Conservation (phyloP, 352 stramenopile species). For the Globisporangium megalacanthum region DNA sequence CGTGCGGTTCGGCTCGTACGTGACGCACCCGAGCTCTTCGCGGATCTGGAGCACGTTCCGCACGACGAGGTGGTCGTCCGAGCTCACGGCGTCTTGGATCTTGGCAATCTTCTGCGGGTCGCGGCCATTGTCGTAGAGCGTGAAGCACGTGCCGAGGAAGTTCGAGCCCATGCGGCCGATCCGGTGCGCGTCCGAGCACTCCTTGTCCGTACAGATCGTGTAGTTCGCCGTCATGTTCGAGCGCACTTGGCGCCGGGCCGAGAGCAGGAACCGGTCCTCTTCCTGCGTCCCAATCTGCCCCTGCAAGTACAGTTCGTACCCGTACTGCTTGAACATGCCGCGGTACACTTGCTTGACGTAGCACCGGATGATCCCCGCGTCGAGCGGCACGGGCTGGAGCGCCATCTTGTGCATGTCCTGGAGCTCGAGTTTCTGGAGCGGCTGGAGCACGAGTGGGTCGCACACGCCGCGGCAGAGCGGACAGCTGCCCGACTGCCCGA, state of each 20-base stretch:
- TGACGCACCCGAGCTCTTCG: constrained; percentile 80
- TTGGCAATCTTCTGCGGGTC: constrained; percentile 86
- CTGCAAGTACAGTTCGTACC: constrained; percentile 81
- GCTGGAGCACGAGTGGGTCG: constrained; percentile 77
- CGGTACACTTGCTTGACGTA: constrained; percentile 87
- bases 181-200: constrained; percentile 59
- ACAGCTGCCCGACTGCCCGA: constrained; percentile 79
- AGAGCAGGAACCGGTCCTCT: constrained; percentile 73
- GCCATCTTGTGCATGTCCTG: constrained; percentile 74
- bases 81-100: constrained; percentile 78
- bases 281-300: constrained; percentile 81
- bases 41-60: constrained; percentile 86
- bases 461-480: constrained; percentile 75
- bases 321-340: constrained; percentile 85
- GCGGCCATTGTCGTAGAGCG: constrained; percentile 83
- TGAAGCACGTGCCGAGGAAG: constrained; percentile 84
- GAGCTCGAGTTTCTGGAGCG: constrained; percentile 78
- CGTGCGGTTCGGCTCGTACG: constrained; percentile 84
- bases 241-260: constrained; percentile 75
- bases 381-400: constrained; percentile 71
- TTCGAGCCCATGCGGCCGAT: constrained; percentile 89
- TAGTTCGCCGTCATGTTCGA: constrained; percentile 89
- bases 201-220: constrained; percentile 78
- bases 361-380: constrained; percentile 83
- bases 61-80: constrained; percentile 40